Base-by-base conservation (phyloP, 352 stramenopile genomes). In the Pythium guiyangense region DNA sequence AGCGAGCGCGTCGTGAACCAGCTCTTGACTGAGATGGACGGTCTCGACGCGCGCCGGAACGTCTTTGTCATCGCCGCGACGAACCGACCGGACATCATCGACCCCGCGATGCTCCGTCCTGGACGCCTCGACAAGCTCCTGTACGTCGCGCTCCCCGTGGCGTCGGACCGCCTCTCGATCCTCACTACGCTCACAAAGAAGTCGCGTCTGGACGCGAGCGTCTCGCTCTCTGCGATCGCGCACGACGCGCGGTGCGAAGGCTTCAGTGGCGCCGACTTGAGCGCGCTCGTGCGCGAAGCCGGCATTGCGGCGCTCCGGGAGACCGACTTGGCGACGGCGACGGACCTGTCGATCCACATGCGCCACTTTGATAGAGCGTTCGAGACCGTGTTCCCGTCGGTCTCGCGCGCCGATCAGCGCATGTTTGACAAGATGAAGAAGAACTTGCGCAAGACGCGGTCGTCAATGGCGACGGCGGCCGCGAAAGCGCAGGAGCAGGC, bases 21-120 rank as follows among this genome's bases (percentile, higher is more conserved):
- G 73, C 70, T 99, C 6, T 73, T 99, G 46, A 99, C 97, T 0
- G 97, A 99, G 74, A 98, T 99, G 94, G 97, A 99, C 82, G 97
- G 97, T 4, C 74, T 99, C 49, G 97, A 99, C 60, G 86, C 81
- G 39, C 86, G 97, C 12, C 88, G 90, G 29, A 97, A 96, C 67
- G 94, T 99, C 20, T 99, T 99, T 74, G 94, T 99, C 17, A 97
- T 98, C 51, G 93, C 91, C 0, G 93, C 93, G 6, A 98, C 93
- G 34, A 98, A 98, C 68, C 86, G 96, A 26, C 97, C 97, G 1
- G 97, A 99, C 63, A 97, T 99, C 47, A 99, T 99, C 60, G 97
- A 99, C 73, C 94, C 97, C 18, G 97, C 97, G 40, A 99, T 99
- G 96, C 79, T 99, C 56, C 84, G 97, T 60, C 97, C 97, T 51